A percentile compares a stretch with the other conserved stretches of the same genome.
Evolutionary conservation across 2,329 filamentous ascomycete species (phyloP).

Genomic region (Hortaea werneckii): DNA sequence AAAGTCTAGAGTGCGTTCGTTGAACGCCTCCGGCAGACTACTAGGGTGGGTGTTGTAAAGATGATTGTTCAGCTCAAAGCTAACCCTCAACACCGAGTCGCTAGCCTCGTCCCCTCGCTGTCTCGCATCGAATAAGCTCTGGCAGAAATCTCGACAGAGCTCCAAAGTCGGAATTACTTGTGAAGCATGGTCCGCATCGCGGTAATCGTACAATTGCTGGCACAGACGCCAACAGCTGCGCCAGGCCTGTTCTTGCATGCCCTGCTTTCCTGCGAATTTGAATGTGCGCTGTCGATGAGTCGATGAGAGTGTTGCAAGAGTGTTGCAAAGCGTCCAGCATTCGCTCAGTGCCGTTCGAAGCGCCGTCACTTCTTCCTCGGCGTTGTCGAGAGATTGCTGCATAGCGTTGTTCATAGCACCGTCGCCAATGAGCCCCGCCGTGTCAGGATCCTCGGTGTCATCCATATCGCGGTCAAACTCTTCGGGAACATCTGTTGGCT

Average conservation of each 20-base stretch:
- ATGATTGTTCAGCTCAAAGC: slow-evolving; percentile 92
- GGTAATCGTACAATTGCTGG: slow-evolving; percentile 74
- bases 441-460: slow-evolving; percentile 15
- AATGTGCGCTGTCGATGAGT: slow-evolving; percentile 73
- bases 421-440: slow-evolving; percentile 25
- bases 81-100: slow-evolving; percentile 82
- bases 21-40: slow-evolving; percentile 72
- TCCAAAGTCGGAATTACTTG: slow-evolving; percentile 69
- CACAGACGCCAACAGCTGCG: slow-evolving; percentile 89
- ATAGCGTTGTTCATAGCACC: slow-evolving; percentile 42
- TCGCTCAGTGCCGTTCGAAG: slow-evolving; percentile 71
- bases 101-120: slow-evolving; percentile 65
- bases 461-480: slow-evolving; percentile 16
- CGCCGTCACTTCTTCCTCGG: slow-evolving; percentile 54
- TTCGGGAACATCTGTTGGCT: slow-evolving; percentile 36
- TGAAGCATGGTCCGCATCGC: slow-evolving; percentile 58
- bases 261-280: slow-evolving; percentile 60
- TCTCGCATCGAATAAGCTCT: slow-evolving; percentile 78
- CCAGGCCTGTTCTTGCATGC: slow-evolving; percentile 81
- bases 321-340: slow-evolving; percentile 92
- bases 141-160: slow-evolving; percentile 83
- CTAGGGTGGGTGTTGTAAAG: slow-evolving; percentile 87
- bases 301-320: slow-evolving; percentile 72
- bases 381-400: slow-evolving; percentile 35
- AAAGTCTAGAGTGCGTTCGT: slow-evolving; percentile 83